A percentile compares a stretch with the other conserved stretches of the same genome.
Evolutionary conservation across 345 rosid species (phyloP).

Genomic region (Acer campestre): DNA sequence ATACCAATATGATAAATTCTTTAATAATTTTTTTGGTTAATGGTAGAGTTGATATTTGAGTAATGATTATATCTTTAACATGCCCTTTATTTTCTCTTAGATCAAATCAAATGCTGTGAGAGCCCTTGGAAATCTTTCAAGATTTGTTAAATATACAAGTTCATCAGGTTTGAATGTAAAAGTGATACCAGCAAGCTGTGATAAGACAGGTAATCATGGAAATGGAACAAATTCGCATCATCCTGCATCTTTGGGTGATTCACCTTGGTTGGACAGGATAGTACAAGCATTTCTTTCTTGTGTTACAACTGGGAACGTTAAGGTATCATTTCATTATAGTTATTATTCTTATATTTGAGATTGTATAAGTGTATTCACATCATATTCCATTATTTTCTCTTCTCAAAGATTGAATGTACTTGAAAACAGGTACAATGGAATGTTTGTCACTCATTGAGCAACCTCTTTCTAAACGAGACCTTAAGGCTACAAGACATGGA

Average conservation of each 20-base stretch:
- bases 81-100: constrained; percentile 25
- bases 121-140: constrained; percentile 84
- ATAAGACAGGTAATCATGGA: constrained; percentile 18
- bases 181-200: constrained; percentile 22
- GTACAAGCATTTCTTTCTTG: constrained; percentile 95
- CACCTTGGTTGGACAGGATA: constrained; percentile 63
- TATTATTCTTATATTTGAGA: not conserved
- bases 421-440: constrained; percentile 94
- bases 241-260: constrained; percentile 37
- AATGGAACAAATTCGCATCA: constrained; percentile 22
- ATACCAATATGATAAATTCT: not conserved
- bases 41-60: not conserved
- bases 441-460: constrained; percentile 91
- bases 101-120: constrained; percentile 90
- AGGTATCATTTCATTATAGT: constrained; percentile 49
- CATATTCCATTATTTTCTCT: constrained; percentile 12
- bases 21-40: not conserved
- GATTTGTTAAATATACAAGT: constrained; percentile 46
- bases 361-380: not conserved
- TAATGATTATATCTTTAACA: constrained; percentile 7
- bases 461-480: constrained; percentile 77
- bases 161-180: constrained; percentile 32
- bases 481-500: constrained; percentile 75
- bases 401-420: constrained; percentile 18
- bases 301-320: constrained; percentile 92